Percentiles rank a stretch among this genome's conserved stretches.
phyloP scores from a whole-genome alignment of 1,284 basidiomycete genomes.

The Schizopora paradoxa region DNA sequence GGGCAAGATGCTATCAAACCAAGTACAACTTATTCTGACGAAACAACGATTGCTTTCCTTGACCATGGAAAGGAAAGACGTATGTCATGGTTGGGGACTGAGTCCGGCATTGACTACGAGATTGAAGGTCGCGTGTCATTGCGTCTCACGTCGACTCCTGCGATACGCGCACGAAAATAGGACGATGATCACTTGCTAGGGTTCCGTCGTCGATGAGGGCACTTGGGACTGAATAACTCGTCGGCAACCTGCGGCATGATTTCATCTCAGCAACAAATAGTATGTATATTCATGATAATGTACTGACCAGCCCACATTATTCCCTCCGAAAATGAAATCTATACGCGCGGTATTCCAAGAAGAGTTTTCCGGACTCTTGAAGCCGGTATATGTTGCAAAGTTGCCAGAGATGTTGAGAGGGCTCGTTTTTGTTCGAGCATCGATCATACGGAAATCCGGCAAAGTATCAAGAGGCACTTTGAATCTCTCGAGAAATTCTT shows the following conservation, averaged over 20 bases:
- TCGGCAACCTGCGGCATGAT: slow-evolving; percentile 29
- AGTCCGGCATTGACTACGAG: too few relatives aligned
- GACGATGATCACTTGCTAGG: slow-evolving; percentile 53
- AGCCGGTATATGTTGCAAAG: slow-evolving; percentile 53
- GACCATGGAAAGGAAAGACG: too few relatives aligned
- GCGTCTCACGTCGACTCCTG: too few relatives aligned
- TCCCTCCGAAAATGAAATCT: slow-evolving; percentile 50
- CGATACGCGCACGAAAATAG: too few relatives aligned
- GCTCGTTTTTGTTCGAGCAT: slow-evolving; percentile 40
- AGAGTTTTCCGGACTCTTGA: slow-evolving; percentile 36
- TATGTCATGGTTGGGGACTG: too few relatives aligned
- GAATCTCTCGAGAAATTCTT: slow-evolving; percentile 40
- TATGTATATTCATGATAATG: slow-evolving; percentile 2
- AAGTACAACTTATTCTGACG: too few relatives aligned
- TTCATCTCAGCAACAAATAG: slow-evolving; percentile 1
- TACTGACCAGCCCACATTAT: slow-evolving; percentile 43
- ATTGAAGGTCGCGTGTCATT: too few relatives aligned
- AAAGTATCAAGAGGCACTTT: slow-evolving; percentile 30
- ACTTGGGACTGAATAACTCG: slow-evolving; percentile 37
- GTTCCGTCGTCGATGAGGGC: slow-evolving; percentile 47
- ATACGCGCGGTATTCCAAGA: slow-evolving; percentile 37
- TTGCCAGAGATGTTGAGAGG: slow-evolving; percentile 40
- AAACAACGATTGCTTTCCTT: too few relatives aligned
- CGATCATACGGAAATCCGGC: slow-evolving; percentile 39
- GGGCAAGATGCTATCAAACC: too few relatives aligned